Base-by-base conservation (phyloP, 139 green algal genomes). In the Tetraselmis chui region DNA sequence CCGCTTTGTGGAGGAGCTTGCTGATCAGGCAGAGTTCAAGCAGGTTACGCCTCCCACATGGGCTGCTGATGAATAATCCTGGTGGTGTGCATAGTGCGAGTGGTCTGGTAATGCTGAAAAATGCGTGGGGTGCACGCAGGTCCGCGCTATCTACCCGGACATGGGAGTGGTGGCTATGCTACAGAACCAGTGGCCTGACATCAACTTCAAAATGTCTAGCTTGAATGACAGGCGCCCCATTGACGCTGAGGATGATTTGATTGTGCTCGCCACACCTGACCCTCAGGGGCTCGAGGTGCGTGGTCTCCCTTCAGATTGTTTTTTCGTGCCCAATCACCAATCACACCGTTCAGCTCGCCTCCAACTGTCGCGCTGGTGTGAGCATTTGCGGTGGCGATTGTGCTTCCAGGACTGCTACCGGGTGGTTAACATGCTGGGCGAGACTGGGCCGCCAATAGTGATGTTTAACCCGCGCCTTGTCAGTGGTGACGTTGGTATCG, bases 401-500 rank as follows among this genome's bases (percentile, higher is more conserved):
- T 67, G 45, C 45, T 18, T 25, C 45, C 45, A 92, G 2, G 88
- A 92, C 29, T 89, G 84, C 80, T 84, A 88, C 45, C 80, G 79
- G 29, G 77, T 84, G 23, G 84, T 84, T 29, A 80, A 80, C 1
- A 76, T 90, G 78, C 83, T 92, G 30, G 85, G 86, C 28, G 29
- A 30, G 18, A 32, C 80, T 28, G 31, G 84, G 0, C 82, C 87
- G 18, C 86, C 89, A 0, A 30, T 98, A 0, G 89, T 98, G 77
- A 88, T 98, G 75, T 97, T 97, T 84, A 98, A 98, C 88, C 94
- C 95, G 26, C 89, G 95, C 1, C 86, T 98, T 78, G 88, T 59
- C 89, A 96, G 92, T 85, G 95, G 95, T 22, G 96, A 99, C 76
- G 94, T 98, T 32, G 96, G 96, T 1, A 87, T 99, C 29, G 96